Base-by-base conservation (phyloP, 2,329 filamentous ascomycete species). In the Penicillium sclerotigenum region DNA sequence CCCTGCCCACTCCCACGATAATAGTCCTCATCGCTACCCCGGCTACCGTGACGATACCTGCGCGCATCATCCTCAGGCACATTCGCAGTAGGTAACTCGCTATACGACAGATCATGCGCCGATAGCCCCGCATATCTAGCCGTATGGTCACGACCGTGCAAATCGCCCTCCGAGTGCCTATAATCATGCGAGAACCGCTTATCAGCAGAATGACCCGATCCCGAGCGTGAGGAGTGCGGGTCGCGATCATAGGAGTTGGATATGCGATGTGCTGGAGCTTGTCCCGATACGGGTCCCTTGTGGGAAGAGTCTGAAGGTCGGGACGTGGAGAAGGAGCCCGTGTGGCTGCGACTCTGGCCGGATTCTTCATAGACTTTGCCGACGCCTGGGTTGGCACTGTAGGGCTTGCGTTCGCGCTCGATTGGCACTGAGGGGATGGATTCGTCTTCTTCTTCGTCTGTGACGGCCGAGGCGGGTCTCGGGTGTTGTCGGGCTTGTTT, bases 381-480 rank as follows among this genome's bases (percentile, higher is more conserved):
- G 26, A 73, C 76, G 10, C 84, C 84, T 16, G 84, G 83, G 24
- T 81, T 80, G 1, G 81, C 81, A 26, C 73, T 76, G 64, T 88
- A 89, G 0, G 86, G 86, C 58, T 88, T 83, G 36, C 86, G 77
- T 64, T 88, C 83, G 6, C 86, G 81, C 65, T 89, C 86, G 45
- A 88, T 81, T 1, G 83, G 82, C 1, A 80, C 75, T 0, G 76
- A 67, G 0, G 78, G 70, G 1, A 74, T 69, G 14, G 68, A 59
- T 28, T 76, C 74, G n/a, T 79, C 73, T 20, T 78, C 73, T 16
- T 70, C 71, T 36, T 73, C 75, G 18, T 74, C 71, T 14, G 77
- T 68, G 11, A 65, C 68, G 38, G 62, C 65, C 3, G 71, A 64
- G 26, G 67, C 61, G 58, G 81, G 28, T 45, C 40, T 24, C 29